Conservation (phyloP, 2,329 filamentous ascomycete genomes). For the Ophiocordyceps robertsii region DNA sequence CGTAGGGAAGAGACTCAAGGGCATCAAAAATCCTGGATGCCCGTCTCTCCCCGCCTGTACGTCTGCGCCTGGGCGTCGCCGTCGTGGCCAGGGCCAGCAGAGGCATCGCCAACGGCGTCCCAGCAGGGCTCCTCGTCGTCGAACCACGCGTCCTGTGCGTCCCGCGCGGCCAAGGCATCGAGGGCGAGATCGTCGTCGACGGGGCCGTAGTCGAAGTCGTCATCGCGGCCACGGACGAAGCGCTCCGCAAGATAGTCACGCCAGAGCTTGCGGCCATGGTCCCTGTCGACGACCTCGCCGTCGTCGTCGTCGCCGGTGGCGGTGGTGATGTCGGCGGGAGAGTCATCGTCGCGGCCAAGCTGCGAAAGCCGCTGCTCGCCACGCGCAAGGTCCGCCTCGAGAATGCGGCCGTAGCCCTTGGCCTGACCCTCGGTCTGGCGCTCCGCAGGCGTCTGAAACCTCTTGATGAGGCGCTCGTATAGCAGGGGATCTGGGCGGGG, state of each 20-base stretch:
- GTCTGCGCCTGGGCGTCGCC: neutral
- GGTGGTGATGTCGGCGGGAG: neutral
- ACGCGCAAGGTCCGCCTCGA: constrained; percentile 65
- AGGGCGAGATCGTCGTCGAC: constrained; percentile 63
- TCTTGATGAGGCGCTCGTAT: constrained; percentile 68
- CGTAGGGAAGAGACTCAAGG: no score
- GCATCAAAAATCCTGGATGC: constrained; percentile 55
- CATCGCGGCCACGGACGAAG: constrained; percentile 62
- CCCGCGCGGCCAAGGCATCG: constrained; percentile 48
- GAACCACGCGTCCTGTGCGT: constrained; percentile 64
- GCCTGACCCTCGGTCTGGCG: constrained; percentile 57
- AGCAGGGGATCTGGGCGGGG: constrained; percentile 73
- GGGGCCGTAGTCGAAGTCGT: constrained; percentile 61
- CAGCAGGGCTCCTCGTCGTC: constrained; percentile 64
- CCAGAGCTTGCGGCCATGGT: constrained; percentile 59
- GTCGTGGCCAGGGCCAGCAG: neutral
- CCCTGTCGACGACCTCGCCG: constrained; percentile 26
- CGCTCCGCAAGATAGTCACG: constrained; percentile 55
- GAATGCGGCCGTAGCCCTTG: constrained; percentile 66
- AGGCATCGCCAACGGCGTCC: constrained; percentile 17
- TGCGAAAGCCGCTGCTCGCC: constrained; percentile 49
- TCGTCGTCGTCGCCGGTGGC: constrained; percentile 1
- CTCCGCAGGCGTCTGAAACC: constrained; percentile 61
- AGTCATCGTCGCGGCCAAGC: no score
- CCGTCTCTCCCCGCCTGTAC: constrained; percentile 45